Conservation (phyloP, 179 eudicot genomes). For the Patellifolia procumbens region DNA sequence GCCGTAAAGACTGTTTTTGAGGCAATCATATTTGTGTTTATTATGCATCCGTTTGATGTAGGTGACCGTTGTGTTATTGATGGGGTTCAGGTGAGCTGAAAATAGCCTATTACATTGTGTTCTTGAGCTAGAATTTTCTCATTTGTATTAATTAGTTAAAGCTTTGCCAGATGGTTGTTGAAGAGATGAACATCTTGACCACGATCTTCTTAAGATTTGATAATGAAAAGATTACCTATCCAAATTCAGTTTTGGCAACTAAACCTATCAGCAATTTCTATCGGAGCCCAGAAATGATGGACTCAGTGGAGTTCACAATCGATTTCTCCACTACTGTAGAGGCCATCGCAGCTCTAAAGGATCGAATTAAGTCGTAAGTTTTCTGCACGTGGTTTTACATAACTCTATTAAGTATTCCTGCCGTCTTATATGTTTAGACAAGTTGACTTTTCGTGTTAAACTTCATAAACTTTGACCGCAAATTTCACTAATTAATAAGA, state of each 20-base stretch:
- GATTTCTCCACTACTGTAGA: constrained; percentile 57
- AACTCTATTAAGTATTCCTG: too few species aligned
- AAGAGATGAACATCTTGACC: constrained; percentile 75
- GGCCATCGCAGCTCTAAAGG: constrained; percentile 53
- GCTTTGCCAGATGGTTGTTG: constrained; percentile 49
- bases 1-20: constrained; percentile 53
- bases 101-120: background rate
- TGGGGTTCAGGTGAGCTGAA: constrained; percentile 59
- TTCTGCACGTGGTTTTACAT: too few species aligned
- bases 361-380: constrained; percentile 56
- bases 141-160: background rate
- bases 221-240: constrained; percentile 62
- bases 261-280: constrained; percentile 73
- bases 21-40: constrained; percentile 59
- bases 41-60: constrained; percentile 76
- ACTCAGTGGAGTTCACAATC: constrained; percentile 66
- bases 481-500: too few species aligned
- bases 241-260: constrained; percentile 63
- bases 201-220: constrained; percentile 65
- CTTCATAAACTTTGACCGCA: too few species aligned
- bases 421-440: too few species aligned
- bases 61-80: constrained; percentile 87
- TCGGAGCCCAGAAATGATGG: constrained; percentile 78
- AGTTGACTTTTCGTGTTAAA: too few species aligned
- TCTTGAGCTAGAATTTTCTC: background rate